Evolutionary conservation across 345 rosid species (phyloP).

Genomic region (Bretschneidera sinensis): DNA sequence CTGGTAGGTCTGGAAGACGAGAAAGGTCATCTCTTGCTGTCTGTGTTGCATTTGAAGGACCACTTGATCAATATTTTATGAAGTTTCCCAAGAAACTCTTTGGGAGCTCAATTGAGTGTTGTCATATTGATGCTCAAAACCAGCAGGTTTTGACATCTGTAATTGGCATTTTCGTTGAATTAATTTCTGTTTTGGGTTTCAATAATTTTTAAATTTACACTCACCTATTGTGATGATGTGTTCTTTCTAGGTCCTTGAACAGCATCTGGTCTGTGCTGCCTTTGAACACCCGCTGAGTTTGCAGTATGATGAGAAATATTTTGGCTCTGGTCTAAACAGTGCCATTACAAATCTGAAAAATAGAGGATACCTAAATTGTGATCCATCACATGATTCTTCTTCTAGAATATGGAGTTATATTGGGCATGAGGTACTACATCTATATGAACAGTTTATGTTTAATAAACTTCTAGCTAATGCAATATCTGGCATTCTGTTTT

Average conservation of each 20-base stretch:
- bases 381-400: slow-evolving; percentile 51
- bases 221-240: slow-evolving; percentile 14
- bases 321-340: slow-evolving; percentile 54
- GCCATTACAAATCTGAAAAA: slow-evolving; percentile 51
- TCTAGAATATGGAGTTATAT: slow-evolving; percentile 74
- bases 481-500: neutral
- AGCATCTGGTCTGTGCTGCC: slow-evolving; percentile 88
- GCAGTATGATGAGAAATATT: slow-evolving; percentile 64
- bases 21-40: slow-evolving; percentile 81
- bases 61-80: slow-evolving; percentile 94
- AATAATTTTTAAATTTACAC: slow-evolving; percentile 12
- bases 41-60: slow-evolving; percentile 77
- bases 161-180: slow-evolving; percentile 6
- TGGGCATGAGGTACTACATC: slow-evolving; percentile 64
- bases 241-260: slow-evolving; percentile 70
- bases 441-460: slow-evolving; percentile 9
- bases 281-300: slow-evolving; percentile 74
- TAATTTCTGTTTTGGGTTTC: slow-evolving; percentile 12
- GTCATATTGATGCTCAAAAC: slow-evolving; percentile 81
- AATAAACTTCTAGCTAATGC: neutral
- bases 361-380: slow-evolving; percentile 50
- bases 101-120: slow-evolving; percentile 75
- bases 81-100: slow-evolving; percentile 80
- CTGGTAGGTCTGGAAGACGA: slow-evolving; percentile 96
- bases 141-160: slow-evolving; percentile 46